phyloP scores from a whole-genome alignment of 31 red algal genomes.

The Bonnemaisonia californica region DNA sequence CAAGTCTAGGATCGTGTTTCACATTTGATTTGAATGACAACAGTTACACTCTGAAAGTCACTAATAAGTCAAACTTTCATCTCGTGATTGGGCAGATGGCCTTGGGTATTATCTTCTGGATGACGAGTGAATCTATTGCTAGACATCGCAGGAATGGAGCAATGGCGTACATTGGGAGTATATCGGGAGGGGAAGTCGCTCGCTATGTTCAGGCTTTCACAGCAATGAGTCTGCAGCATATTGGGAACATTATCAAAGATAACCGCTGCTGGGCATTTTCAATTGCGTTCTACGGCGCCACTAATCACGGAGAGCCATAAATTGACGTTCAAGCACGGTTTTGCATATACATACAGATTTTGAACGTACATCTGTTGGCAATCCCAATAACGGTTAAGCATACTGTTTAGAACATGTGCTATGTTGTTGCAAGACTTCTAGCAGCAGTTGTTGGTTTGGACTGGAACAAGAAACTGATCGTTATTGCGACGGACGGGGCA shows the following conservation, averaged over 20 bases:
- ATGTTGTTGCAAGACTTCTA: background rate
- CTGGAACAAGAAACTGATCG: slow-evolving; percentile 15
- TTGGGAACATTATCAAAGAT: slow-evolving; percentile 8
- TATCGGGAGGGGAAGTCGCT: background rate
- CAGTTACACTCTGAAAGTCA: background rate
- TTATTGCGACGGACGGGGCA: slow-evolving; percentile 5
- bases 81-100: background rate
- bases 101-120: background rate
- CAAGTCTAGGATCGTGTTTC: background rate
- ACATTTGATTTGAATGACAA: slow-evolving; percentile 19
- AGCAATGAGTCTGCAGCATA: background rate
- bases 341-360: background rate
- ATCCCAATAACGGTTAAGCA: background rate
- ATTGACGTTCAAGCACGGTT: slow-evolving; percentile 2
- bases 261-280: background rate
- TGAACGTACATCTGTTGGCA: background rate
- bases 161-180: slow-evolving; percentile 4
- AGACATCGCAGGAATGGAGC: background rate
- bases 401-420: slow-evolving; percentile 9
- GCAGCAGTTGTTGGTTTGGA: background rate
- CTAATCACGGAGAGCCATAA: slow-evolving; percentile 7
- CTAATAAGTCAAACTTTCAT: slow-evolving; percentile 19
- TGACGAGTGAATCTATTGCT: slow-evolving; percentile 4
- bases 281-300: slow-evolving; percentile 4
- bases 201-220: background rate